Conservation (phyloP, 73 alveolate genomes). For the Halteria grandinella region DNA sequence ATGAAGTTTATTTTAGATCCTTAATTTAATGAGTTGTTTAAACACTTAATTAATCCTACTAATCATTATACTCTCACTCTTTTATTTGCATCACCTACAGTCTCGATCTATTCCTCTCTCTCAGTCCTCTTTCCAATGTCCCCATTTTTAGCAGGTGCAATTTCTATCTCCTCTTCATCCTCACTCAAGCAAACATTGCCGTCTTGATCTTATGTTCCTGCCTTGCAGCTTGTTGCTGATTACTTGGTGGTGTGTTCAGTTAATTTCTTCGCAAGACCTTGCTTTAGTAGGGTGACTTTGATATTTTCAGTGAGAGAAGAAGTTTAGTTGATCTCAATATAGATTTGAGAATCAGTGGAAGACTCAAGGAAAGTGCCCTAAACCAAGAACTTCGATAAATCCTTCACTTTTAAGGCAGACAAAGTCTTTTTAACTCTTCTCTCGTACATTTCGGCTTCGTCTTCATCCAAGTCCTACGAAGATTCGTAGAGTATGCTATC, state of each 20-base stretch:
- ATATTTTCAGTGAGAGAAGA: background rate
- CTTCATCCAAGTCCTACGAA: conserved; percentile 60
- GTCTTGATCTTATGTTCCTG: background rate
- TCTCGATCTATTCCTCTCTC: too few species aligned
- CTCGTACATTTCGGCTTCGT: conserved; percentile 25
- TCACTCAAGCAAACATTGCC: background rate
- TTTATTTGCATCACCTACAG: too few species aligned
- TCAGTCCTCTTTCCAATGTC: too few species aligned
- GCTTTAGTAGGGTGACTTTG: background rate
- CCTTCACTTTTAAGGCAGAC: conserved; percentile 22
- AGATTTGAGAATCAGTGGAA: background rate
- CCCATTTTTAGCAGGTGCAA: too few species aligned
- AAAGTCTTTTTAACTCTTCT: conserved; percentile 18
- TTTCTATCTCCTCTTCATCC: background rate
- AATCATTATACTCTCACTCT: too few species aligned
- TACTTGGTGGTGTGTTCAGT: background rate
- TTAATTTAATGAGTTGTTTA: too few species aligned
- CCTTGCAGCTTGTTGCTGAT: background rate
- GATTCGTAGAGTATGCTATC: conserved; percentile 43
- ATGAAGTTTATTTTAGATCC: too few species aligned
- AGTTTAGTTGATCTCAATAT: background rate
- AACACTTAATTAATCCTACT: too few species aligned
- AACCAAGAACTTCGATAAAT: background rate
- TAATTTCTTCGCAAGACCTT: background rate
- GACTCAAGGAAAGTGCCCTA: background rate